Percentiles rank a stretch among this genome's conserved stretches.
Evolutionary conservation across 441 rosid genomes (phyloP).

Genomic region (Viola pubescens): DNA sequence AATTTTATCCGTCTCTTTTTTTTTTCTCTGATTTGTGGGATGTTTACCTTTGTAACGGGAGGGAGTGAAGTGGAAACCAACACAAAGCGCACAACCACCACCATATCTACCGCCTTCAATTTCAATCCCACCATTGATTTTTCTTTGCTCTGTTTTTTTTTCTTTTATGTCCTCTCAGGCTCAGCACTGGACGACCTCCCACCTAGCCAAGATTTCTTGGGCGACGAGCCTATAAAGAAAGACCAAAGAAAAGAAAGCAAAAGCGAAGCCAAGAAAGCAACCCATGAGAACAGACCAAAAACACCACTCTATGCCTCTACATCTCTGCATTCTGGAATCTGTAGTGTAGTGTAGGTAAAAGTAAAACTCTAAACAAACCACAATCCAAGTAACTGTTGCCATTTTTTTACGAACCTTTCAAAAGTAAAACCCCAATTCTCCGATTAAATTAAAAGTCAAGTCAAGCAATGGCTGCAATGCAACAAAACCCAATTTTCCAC

Average conservation of each 20-base stretch:
- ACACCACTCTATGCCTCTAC: conserved; percentile 8
- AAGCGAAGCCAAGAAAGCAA: conserved; percentile 23
- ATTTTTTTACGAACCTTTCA: too few relatives aligned
- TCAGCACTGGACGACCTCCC: not conserved
- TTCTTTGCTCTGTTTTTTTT: conserved; percentile 17
- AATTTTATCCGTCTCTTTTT: too few relatives aligned
- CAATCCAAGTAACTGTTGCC: too few relatives aligned
- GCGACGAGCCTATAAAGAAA: conserved; percentile 23
- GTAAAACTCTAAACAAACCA: too few relatives aligned
- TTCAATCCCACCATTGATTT: conserved; percentile 18
- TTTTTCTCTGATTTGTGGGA: too few relatives aligned
- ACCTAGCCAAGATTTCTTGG: conserved; percentile 21
- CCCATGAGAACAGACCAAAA: conserved; percentile 11
- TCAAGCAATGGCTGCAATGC: too few relatives aligned
- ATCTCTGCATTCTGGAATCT: too few relatives aligned
- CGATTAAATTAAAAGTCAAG: too few relatives aligned
- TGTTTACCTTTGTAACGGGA: too few relatives aligned
- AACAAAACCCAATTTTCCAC: too few relatives aligned
- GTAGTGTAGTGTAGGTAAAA: too few relatives aligned
- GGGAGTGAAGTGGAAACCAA: conserved; percentile 22
- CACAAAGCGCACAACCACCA: conserved; percentile 16
- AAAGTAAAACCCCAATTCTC: too few relatives aligned
- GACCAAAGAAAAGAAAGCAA: not conserved
- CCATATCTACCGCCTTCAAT: conserved; percentile 8
- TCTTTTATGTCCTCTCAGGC: conserved; percentile 4